phyloP scores from a whole-genome alignment of 768 basidiomycete genomes.

The Pleurotus giganteus region DNA sequence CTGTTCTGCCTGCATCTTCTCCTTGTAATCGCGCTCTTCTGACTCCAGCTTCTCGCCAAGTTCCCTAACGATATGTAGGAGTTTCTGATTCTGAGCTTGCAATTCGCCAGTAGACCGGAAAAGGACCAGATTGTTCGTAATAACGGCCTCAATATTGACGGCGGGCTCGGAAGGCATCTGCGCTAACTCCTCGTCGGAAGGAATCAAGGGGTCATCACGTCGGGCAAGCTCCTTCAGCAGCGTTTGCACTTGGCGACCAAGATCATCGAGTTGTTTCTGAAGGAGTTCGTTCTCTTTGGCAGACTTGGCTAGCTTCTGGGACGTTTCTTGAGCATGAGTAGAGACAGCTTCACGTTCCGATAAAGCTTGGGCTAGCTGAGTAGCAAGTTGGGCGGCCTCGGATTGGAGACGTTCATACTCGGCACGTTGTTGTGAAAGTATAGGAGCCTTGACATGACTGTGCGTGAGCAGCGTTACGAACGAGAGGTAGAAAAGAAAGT shows the following conservation, averaged over 20 bases:
- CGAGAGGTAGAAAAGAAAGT: slow-evolving; percentile 23
- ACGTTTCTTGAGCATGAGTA: slow-evolving; percentile 51
- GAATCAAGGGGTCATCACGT: slow-evolving; percentile 81
- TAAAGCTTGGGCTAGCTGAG: slow-evolving; percentile 74
- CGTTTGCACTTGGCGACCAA: slow-evolving; percentile 79
- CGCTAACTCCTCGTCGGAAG: slow-evolving; percentile 62
- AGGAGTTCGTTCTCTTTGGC: slow-evolving; percentile 65
- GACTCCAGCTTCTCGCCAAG: slow-evolving; percentile 83
- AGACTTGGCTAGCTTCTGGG: slow-evolving; percentile 60
- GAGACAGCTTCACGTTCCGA: slow-evolving; percentile 71
- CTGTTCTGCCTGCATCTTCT: slow-evolving; percentile 69
- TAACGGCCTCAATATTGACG: slow-evolving; percentile 71
- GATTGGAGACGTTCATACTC: slow-evolving; percentile 85
- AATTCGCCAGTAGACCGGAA: slow-evolving; percentile 78
- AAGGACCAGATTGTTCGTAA: slow-evolving; percentile 84
- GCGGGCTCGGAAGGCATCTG: slow-evolving; percentile 36
- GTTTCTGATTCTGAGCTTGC: slow-evolving; percentile 90
- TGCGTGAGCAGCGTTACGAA: slow-evolving; percentile 1
- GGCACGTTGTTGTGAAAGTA: slow-evolving; percentile 83
- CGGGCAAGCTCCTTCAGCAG: slow-evolving; percentile 79
- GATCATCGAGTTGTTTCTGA: slow-evolving; percentile 75
- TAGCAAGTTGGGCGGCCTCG: slow-evolving; percentile 77
- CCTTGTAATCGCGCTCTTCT: slow-evolving; percentile 76
- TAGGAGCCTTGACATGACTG: slow-evolving; percentile 63
- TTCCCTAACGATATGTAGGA: slow-evolving; percentile 80